Evolutionary conservation across 805 yeast species (phyloP), one percentile per base, ranked within the genome.

Genomic region (Lachancea dasiensis): DNA sequence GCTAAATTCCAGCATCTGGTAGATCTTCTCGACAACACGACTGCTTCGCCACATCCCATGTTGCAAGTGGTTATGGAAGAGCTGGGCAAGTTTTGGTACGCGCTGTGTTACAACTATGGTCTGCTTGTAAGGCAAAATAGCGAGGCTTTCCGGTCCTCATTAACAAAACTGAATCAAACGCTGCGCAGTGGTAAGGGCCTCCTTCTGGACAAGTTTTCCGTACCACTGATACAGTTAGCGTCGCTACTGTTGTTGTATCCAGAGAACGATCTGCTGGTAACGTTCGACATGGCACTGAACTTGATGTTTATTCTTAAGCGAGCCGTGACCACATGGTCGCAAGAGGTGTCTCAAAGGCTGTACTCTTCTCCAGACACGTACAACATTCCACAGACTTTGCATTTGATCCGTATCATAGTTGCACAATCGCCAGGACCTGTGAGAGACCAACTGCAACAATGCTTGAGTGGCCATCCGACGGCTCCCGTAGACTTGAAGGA

Each of bases 41-140:
- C 5, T 14, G 37, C n/a, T 10, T 13, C 24, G 13, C 26, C 21
- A 19, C 29, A 30, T 22, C 19, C 17, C 27, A 13, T 16, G 8
- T 31, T 24, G 11, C 31, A n/a, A 7, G 6, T 19, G 25, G 40
- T 32, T 13, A 33, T 42, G 3, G 32, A 27, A 7, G 45, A 42
- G 35, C 29, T 42, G 16, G 45, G 45, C 16, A 42, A 42, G 27
- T 42, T 17, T 38, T 42, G 45, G 45, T 42, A 42, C 32, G 45
- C 45, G 6, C 19, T 42, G 16, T 34, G 45, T 25, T 42, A 36
- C 38, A 38, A 42, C 29, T 42, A 42, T 29, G 42, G 42, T 15
- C 18, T 34, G 16, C 19, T 19, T 6, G 16, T 18, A 2, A 19
- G 18, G 19, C 19, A 27, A 16, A 24, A 31, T 23, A 13, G 35